Evolutionary conservation across 1,139 yeast species (phyloP), one percentile per base, ranked within the genome.

Genomic region (Kodamaea alishanica): DNA sequence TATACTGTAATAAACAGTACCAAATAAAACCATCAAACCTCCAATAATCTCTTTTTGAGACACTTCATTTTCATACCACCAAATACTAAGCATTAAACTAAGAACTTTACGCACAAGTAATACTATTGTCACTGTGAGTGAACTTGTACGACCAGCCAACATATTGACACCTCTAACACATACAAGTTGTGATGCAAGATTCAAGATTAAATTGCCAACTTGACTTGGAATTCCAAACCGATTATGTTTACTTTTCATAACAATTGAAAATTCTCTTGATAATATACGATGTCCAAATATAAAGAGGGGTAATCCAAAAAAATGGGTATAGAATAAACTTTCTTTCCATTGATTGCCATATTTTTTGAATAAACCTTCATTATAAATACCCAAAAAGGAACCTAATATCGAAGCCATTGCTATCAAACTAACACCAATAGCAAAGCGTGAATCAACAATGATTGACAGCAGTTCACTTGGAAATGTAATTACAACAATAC

Each of bases 161-260:
- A 67, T 68, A 51, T 81, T 81, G 15, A 83, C 90, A 3, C 90
- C 89, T 10, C 77, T 62, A 2, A 81, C 77, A 53, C 94, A 84
- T 4, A 78, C 39, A 48, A 75, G 73, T 55, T 84, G 94, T 0
- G 89, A 76, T 1, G 67, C 33, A n/a, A 75, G 73, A 52, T 83
- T 84, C 12, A 68, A 45, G 2, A 51, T 28, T 32, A 68, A 56
- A 38, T 56, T 65, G 15, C 58, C 35, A 8, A 67, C 15, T 32
- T 50, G 60, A 10, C 27, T 32, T 1, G 54, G 42, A 20, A 51
- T 34, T 8, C 42, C 42, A 26, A 33, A 34, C 22, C 33, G 20
- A 3, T 15, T 22, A 4, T 9, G 20, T 8, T 15, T 24, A 10
- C 27, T 37, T 8, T 38, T 40, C 30, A 32, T 28, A 11, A 38